A percentile compares a stretch with the other conserved stretches of the same genome.
These are phyloP conservation scores for Eucalyptus sp. DNA, from an alignment of 345 rosid genomes.

Conservation along the genomic window DNA sequence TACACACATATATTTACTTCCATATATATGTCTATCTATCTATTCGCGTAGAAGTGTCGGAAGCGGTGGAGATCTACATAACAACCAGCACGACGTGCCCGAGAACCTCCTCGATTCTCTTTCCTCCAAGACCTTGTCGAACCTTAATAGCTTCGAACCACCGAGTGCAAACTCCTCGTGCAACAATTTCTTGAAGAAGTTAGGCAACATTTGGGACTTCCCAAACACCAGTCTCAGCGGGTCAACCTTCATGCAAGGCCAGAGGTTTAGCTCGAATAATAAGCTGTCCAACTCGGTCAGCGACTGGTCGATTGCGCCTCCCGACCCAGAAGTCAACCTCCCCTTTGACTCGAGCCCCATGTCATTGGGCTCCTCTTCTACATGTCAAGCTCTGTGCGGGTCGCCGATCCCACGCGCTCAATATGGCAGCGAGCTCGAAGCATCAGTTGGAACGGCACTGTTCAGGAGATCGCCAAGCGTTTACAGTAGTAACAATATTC, in stretches of 20 bases:
- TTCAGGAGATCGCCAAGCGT: background rate
- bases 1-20: background rate
- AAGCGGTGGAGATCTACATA: constrained; percentile 24
- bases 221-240: constrained; percentile 6
- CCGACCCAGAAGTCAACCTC: constrained; percentile 27
- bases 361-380: background rate
- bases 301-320: constrained; percentile 72
- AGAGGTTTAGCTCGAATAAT: constrained; percentile 15
- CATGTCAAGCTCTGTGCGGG: background rate
- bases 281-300: constrained; percentile 41
- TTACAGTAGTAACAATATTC: background rate
- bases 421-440: background rate
- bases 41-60: constrained; percentile 16
- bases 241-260: constrained; percentile 4
- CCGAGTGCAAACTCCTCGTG: constrained; percentile 3
- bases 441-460: background rate
- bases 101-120: constrained; percentile 45
- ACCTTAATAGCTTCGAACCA: constrained; percentile 23
- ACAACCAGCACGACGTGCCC: constrained; percentile 24
- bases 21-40: background rate
- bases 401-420: background rate
- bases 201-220: constrained; percentile 17
- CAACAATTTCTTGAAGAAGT: constrained; percentile 22
- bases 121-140: constrained; percentile 35
- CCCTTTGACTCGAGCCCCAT: constrained; percentile 22